phyloP scores from a whole-genome alignment of 2,329 filamentous ascomycete species.

The Penicillium sp. region DNA sequence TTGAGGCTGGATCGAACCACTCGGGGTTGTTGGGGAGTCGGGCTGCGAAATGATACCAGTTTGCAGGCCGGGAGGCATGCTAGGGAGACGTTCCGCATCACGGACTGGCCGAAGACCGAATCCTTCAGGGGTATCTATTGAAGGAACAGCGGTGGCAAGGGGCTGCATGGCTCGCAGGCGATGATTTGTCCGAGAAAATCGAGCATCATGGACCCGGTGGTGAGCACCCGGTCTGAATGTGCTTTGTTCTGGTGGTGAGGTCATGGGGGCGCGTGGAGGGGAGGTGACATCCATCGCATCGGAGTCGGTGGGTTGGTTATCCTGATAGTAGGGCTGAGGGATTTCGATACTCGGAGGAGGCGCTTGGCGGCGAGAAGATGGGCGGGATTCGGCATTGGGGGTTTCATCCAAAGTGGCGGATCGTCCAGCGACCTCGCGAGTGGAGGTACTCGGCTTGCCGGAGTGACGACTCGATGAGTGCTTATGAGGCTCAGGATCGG shows the following conservation, averaged over 20 bases:
- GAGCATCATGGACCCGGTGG: slow-evolving; percentile 50
- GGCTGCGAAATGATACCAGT: slow-evolving; percentile 81
- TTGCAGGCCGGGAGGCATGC: slow-evolving; percentile 74
- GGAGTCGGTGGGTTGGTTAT: slow-evolving; percentile 52
- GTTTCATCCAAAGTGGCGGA: slow-evolving; percentile 52
- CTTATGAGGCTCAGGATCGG: slow-evolving; percentile 74
- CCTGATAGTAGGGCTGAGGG: slow-evolving; percentile 60
- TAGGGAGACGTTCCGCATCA: slow-evolving; percentile 80
- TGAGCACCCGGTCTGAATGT: slow-evolving; percentile 62
- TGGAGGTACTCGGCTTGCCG: slow-evolving; percentile 31
- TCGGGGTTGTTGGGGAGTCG: slow-evolving; percentile 84
- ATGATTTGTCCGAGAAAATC: slow-evolving; percentile 51
- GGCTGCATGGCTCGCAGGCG: slow-evolving; percentile 65
- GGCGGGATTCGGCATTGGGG: slow-evolving; percentile 61
- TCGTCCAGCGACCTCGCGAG: slow-evolving; percentile 24
- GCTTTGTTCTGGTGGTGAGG: slow-evolving; percentile 73
- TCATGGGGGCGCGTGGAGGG: slow-evolving; percentile 66
- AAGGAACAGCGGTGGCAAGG: slow-evolving; percentile 67
- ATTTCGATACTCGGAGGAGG: slow-evolving; percentile 86
- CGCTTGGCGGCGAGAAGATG: slow-evolving; percentile 72
- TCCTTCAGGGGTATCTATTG: slow-evolving; percentile 70
- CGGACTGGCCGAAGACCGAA: slow-evolving; percentile 78
- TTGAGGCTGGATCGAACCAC: slow-evolving; percentile 66
- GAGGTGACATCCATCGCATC: slow-evolving; percentile 65
- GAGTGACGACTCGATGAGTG: slow-evolving; percentile 37